Evolutionary conservation across 495 filamentous ascomycete genomes (phyloP).

Genomic region (Aspergillus wentii): DNA sequence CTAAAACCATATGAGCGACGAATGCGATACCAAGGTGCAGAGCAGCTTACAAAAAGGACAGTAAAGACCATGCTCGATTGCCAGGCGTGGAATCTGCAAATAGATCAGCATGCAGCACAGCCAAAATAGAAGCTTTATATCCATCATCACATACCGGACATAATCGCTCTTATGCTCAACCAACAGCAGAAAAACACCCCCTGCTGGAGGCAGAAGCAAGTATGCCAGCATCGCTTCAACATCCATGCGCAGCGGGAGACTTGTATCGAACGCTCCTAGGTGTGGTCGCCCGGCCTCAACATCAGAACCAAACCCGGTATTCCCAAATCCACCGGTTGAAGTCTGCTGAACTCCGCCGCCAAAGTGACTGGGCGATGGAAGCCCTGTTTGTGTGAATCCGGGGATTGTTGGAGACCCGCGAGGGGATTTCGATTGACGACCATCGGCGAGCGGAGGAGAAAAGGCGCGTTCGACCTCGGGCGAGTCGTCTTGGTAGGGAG

Average conservation of each 20-base stretch:
- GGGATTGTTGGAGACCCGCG: slow-evolving; percentile 21
- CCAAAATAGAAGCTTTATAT: neutral
- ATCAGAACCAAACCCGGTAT: slow-evolving; percentile 32
- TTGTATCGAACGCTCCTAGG: slow-evolving; percentile 70
- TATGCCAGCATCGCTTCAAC: slow-evolving; percentile 92
- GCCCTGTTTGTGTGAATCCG: slow-evolving; percentile 29
- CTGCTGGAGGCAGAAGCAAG: slow-evolving; percentile 78
- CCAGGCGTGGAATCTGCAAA: slow-evolving; percentile 86
- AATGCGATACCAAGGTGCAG: neutral
- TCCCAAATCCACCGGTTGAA: slow-evolving; percentile 21
- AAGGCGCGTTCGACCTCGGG: slow-evolving; percentile 71
- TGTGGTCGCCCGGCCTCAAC: slow-evolving; percentile 57
- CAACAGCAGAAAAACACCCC: slow-evolving; percentile 77
- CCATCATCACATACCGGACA: slow-evolving; percentile 62
- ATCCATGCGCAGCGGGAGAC: slow-evolving; percentile 74
- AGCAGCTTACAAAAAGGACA: slow-evolving; percentile 63
- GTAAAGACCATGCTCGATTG: slow-evolving; percentile 86
- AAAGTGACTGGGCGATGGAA: slow-evolving; percentile 40
- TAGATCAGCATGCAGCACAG: slow-evolving; percentile 4
- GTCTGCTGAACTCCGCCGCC: slow-evolving; percentile 12
- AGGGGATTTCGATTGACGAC: slow-evolving; percentile 36
- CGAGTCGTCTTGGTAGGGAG: slow-evolving; percentile 86
- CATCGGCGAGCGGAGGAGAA: slow-evolving; percentile 55
- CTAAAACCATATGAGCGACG: slow-evolving; percentile 24
- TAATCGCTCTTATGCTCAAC: slow-evolving; percentile 94